Evolutionary conservation across 495 filamentous ascomycete genomes (phyloP), one percentile per base, ranked within the genome.

Genomic region (Bombardia bombarda): DNA sequence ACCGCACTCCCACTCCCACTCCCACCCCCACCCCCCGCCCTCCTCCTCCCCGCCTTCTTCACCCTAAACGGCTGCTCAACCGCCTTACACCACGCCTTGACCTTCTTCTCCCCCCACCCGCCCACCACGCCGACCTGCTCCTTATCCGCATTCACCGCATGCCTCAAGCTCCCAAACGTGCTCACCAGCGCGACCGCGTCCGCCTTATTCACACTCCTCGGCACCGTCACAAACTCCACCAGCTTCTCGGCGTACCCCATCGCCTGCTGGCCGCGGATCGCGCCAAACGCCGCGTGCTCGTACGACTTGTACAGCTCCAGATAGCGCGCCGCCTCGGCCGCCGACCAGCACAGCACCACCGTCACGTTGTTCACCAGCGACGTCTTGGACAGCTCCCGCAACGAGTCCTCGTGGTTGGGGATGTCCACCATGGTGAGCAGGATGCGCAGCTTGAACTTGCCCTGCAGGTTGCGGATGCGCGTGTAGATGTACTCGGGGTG

Each of bases 401-500:
- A 68, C 74, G 87, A 93, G 42, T 90, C 87, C 39, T 89, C 80
- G 26, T 73, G 79, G 36, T 60, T 65, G 25, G 82, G 77, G 38
- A 97, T 95, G 58, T 99, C 92, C 10, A 97, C 89, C 77, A 97
- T 87, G 3, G 82, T 80, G 20, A 97, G 72, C 3, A 98, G 62
- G 20, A 97, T 71, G 7, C 92, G 84, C 13, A 97, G 71, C 46
- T 80, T 79, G 68, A 90, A 96, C 58, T 85, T 86, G 14, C 81
- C 81, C 18, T 80, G 80, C 7, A 99, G 68, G 25, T 75, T 75
- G 34, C 80, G 78, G 47, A 99, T 87, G 43, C 92, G 86, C 18
- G 82, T 86, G 72, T 96, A 96, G 57, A 99, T 86, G 67, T 99
- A 99, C 63, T 97, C 92, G 1, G 92, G 92, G 61, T 99, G 93